These are phyloP conservation scores for Termitomyces heimii DNA, from an alignment of 768 basidiomycete species.

Conservation along the genomic window DNA sequence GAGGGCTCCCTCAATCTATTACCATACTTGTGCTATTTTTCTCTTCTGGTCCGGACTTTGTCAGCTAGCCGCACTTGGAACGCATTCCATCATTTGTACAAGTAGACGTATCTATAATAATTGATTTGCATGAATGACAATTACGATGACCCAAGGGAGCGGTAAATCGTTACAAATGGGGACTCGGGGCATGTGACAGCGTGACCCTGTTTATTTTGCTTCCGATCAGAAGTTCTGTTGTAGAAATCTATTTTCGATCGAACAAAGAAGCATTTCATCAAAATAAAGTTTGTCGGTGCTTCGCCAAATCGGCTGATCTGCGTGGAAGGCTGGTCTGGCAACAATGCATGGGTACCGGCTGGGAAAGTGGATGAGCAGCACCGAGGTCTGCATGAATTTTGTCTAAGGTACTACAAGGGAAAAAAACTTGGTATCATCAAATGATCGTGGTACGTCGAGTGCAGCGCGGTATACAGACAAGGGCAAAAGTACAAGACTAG, in stretches of 20 bases:
- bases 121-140: conserved; percentile 5
- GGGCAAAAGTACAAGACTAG: conserved; percentile 2
- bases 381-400: conserved; percentile 1
- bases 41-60: conserved; percentile 7
- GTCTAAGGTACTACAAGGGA: conserved; percentile 6
- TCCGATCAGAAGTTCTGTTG: conserved; percentile 41
- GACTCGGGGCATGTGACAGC: conserved; percentile 2
- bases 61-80: conserved; percentile 9
- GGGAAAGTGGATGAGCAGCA: conserved; percentile 7
- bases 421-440: conserved; percentile 9
- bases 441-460: neutral
- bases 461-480: conserved; percentile 7
- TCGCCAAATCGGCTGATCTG: conserved; percentile 12
- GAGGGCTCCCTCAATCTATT: too few species aligned
- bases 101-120: conserved; percentile 4
- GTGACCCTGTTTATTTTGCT: conserved; percentile 18
- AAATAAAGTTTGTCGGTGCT: conserved; percentile 12
- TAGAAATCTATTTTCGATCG: conserved; percentile 24
- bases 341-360: neutral
- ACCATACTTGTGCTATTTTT: conserved; percentile 8
- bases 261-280: conserved; percentile 8
- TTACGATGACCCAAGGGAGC: conserved; percentile 5
- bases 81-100: conserved; percentile 10
- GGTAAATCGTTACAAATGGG: conserved; percentile 1
- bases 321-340: conserved; percentile 11